A percentile compares a stretch with the other conserved stretches of the same genome.
Evolutionary conservation across 2,329 filamentous ascomycete genomes (phyloP).

Genomic region (Penicillium sp.): DNA sequence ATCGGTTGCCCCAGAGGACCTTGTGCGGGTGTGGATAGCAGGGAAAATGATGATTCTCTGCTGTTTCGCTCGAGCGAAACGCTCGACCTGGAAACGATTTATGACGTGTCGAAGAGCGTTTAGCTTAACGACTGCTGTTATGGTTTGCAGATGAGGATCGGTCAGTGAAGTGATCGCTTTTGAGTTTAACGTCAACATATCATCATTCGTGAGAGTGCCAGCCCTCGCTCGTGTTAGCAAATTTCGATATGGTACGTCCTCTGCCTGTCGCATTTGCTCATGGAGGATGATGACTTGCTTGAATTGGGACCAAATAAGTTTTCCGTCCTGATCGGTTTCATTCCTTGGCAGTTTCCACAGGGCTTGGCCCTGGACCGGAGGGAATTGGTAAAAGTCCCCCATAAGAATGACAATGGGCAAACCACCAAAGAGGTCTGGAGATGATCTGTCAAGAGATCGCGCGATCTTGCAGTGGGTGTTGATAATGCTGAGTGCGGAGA

Average conservation of each 20-base stretch:
- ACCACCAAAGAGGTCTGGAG: slow-evolving; percentile 3
- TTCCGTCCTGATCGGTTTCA: slow-evolving; percentile 2
- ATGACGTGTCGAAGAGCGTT: slow-evolving; percentile 1
- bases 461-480: background rate
- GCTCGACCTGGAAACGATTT: background rate
- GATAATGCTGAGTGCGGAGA: background rate
- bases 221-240: background rate
- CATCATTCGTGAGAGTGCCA: background rate
- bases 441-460: background rate
- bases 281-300: slow-evolving; percentile 5
- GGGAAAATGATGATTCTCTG: slow-evolving; percentile 2
- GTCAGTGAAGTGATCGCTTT: background rate
- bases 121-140: background rate
- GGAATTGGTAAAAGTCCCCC: slow-evolving; percentile 7
- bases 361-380: slow-evolving; percentile 1
- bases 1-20: background rate
- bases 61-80: background rate
- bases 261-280: slow-evolving; percentile 3
- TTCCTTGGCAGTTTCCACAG: slow-evolving; percentile 4
- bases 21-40: background rate
- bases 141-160: background rate
- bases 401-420: slow-evolving; percentile 7
- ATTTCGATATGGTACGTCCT: slow-evolving; percentile 2
- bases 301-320: slow-evolving; percentile 4
- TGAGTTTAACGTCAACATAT: background rate